These are phyloP conservation scores for Ganoderma leucocontextum DNA, from an alignment of 1,284 basidiomycete genomes.

Conservation along the genomic window DNA sequence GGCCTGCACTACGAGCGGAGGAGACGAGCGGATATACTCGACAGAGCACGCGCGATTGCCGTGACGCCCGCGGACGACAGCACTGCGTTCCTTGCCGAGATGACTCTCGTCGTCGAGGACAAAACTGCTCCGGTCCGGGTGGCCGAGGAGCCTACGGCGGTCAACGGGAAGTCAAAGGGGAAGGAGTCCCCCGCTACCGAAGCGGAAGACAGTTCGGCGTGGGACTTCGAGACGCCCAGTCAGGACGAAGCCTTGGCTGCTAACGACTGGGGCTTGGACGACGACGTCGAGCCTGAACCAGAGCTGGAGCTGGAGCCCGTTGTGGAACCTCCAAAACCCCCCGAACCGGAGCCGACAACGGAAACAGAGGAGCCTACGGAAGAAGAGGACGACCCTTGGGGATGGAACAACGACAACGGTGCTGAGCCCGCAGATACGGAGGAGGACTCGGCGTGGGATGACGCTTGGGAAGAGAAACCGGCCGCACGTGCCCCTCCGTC, in stretches of 20 bases:
- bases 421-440: slow-evolving; percentile 32
- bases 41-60: slow-evolving; percentile 59
- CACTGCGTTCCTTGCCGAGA: slow-evolving; percentile 47
- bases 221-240: slow-evolving; percentile 42
- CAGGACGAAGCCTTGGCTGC: slow-evolving; percentile 25
- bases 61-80: slow-evolving; percentile 42
- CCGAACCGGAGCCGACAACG: slow-evolving; percentile 23
- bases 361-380: slow-evolving; percentile 29
- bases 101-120: slow-evolving; percentile 33
- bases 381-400: slow-evolving; percentile 69
- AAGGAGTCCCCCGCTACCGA: slow-evolving; percentile 19
- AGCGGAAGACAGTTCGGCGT: slow-evolving; percentile 41
- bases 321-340: slow-evolving; percentile 32
- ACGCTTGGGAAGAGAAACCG: slow-evolving; percentile 65
- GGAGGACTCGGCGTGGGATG: slow-evolving; percentile 57
- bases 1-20: slow-evolving; percentile 78
- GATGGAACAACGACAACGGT: slow-evolving; percentile 68
- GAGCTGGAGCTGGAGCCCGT: slow-evolving; percentile 32
- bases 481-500: slow-evolving; percentile 38
- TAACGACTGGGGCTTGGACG: slow-evolving; percentile 65
- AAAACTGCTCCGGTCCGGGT: slow-evolving; percentile 21
- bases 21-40: slow-evolving; percentile 69
- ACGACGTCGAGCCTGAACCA: slow-evolving; percentile 46
- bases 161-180: slow-evolving; percentile 11
- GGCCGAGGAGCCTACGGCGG: slow-evolving; percentile 36